phyloP scores from a whole-genome alignment of 768 basidiomycete species.

The Mycena galericulata region DNA sequence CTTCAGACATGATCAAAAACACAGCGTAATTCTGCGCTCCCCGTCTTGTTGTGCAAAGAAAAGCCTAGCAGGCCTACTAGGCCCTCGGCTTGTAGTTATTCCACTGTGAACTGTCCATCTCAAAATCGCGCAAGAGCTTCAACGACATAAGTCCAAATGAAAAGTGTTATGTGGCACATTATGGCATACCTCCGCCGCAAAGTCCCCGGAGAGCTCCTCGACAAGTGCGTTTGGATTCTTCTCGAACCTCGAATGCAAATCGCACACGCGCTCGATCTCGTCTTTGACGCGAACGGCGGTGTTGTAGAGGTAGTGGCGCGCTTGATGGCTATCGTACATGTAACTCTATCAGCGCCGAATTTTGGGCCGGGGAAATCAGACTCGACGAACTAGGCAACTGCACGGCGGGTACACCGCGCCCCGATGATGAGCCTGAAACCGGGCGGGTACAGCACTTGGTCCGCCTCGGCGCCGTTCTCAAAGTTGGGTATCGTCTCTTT shows the following conservation, averaged over 20 bases:
- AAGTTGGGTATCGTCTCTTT: background rate
- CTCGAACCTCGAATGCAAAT: background rate
- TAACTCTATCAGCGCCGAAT: no score
- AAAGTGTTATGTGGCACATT: no score
- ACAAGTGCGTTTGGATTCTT: background rate
- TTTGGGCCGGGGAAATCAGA: no score
- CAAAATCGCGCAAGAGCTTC: constrained; percentile 16
- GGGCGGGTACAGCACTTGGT: constrained; percentile 10
- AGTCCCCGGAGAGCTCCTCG: background rate
- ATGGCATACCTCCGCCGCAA: constrained; percentile 5
- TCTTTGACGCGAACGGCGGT: constrained; percentile 11
- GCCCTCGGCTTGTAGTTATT: background rate
- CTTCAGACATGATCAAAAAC: no score
- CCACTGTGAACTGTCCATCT: constrained; percentile 3
- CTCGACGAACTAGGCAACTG: constrained; percentile 17
- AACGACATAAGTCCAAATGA: no score
- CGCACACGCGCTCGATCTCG: constrained; percentile 11
- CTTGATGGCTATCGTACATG: constrained; percentile 32
- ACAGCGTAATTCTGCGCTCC: no score
- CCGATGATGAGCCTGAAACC: constrained; percentile 27
- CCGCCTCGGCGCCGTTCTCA: constrained; percentile 12
- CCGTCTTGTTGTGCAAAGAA: no score
- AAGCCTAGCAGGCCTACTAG: no score
- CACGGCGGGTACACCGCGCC: constrained; percentile 10
- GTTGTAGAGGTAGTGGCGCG: constrained; percentile 20